Evolutionary conservation across 768 basidiomycete species (phyloP), one percentile per base, ranked within the genome.

Genomic region (Suillus placidus): DNA sequence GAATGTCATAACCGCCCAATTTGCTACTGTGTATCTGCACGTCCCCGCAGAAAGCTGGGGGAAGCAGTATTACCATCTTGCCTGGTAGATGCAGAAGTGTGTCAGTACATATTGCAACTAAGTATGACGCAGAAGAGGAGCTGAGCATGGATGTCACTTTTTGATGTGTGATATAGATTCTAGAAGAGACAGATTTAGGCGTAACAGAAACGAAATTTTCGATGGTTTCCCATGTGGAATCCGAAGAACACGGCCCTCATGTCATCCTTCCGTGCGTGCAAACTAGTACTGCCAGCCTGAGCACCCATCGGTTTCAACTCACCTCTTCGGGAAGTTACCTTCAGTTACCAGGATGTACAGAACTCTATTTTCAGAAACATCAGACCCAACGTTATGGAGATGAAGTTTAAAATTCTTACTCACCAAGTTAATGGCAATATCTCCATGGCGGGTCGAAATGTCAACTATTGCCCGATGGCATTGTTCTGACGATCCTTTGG

Each of bases 21-120:
- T 70, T 70, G 26, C 77, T 76, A 61, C 71, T 71, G 26, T 12
- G 30, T 16, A 80, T 72, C 40, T 78, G 78, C 30, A 82, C 71
- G 4, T 79, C 73, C 18, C 81, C 81, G 37, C 76, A 75, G 69
- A 77, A 82, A 13, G 74, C 77, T 40, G 69, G 70, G 16, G 80
- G 80, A 40, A 82, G 63, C 30, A 77, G 76, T 23, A 82, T 58
- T 4, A 74, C 68, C n/a, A 81, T 69, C 45, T 74, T 76, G 12
- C 81, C 81, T 82, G 64, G n/a, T 61, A 13, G 35, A 35, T 57
- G 18, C 14, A 52, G 16, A 61, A 38, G 32, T 45, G 14, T 38
- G 60, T 64, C 55, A 69, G 60, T 32, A 26, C 43, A 23, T 6
- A 43, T 34, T 18, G 4, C 42, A 43, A 35, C 35, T 62, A 64